Conservation (phyloP, 1,284 basidiomycete species). For the Malassezia obtusa region DNA sequence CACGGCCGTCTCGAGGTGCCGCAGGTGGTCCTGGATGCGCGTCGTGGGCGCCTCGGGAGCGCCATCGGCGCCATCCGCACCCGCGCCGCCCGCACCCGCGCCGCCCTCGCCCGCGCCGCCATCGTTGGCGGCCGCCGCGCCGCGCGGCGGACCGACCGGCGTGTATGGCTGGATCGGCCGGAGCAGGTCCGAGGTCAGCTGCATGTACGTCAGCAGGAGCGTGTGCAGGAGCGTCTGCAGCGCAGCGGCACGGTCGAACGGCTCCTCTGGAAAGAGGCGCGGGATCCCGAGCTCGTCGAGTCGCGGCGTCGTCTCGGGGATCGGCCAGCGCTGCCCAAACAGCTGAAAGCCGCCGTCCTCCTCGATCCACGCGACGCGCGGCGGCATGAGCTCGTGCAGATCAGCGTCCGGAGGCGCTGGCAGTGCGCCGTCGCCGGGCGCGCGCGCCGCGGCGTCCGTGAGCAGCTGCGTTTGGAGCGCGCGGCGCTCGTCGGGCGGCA, state of each 20-base stretch:
- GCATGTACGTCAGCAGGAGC: slow-evolving; percentile 39
- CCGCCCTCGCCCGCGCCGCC: neutral
- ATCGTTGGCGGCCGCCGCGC: neutral
- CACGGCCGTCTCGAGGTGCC: slow-evolving; percentile 38
- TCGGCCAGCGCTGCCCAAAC: slow-evolving; percentile 43
- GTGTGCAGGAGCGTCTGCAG: slow-evolving; percentile 46
- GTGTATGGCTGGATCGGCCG: slow-evolving; percentile 36
- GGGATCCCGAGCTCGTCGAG: slow-evolving; percentile 34
- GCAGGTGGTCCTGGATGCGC: slow-evolving; percentile 30
- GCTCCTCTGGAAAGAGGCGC: slow-evolving; percentile 15
- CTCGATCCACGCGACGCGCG: slow-evolving; percentile 41
- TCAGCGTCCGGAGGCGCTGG: slow-evolving; percentile 26
- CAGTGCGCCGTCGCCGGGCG: neutral
- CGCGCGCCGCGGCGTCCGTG: neutral
- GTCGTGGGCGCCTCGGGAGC: slow-evolving; percentile 17
- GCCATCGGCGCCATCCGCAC: neutral
- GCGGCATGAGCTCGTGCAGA: slow-evolving; percentile 25
- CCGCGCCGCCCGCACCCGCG: neutral
- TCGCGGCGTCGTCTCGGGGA: slow-evolving; percentile 32
- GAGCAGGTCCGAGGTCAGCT: slow-evolving; percentile 29
- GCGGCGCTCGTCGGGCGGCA: neutral
- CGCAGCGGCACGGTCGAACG: neutral
- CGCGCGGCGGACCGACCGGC: slow-evolving; percentile 3
- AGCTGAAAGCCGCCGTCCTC: slow-evolving; percentile 41
- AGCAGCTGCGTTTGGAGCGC: neutral